Evolutionary conservation across 768 basidiomycete species (phyloP).

Genomic region (Brasilioporus rufonigricans): DNA sequence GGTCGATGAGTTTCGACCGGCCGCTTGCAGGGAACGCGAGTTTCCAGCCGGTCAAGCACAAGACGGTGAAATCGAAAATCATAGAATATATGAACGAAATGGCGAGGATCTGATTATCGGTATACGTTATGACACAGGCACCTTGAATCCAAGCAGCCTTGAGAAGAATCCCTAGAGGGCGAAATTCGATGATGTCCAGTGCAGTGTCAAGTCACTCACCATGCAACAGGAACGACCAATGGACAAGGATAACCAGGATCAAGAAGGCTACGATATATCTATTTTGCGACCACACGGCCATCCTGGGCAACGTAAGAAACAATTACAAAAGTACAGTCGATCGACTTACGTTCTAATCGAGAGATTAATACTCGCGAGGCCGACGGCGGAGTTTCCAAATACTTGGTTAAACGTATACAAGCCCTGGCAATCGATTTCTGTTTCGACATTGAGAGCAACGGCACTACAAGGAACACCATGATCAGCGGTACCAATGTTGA

Average conservation of each 20-base stretch:
- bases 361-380: slow-evolving; percentile 69
- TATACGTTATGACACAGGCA: slow-evolving; percentile 58
- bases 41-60: slow-evolving; percentile 61
- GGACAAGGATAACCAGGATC: slow-evolving; percentile 56
- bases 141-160: slow-evolving; percentile 52
- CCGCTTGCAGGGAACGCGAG: slow-evolving; percentile 46
- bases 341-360: slow-evolving; percentile 60
- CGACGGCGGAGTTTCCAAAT: slow-evolving; percentile 64
- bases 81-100: slow-evolving; percentile 73
- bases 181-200: background rate
- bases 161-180: slow-evolving; percentile 49
- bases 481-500: background rate
- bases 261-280: slow-evolving; percentile 52
- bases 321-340: background rate
- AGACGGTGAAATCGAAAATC: slow-evolving; percentile 64
- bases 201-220: slow-evolving; percentile 35
- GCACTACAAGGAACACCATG: slow-evolving; percentile 35
- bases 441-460: slow-evolving; percentile 57
- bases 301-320: slow-evolving; percentile 36
- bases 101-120: slow-evolving; percentile 58
- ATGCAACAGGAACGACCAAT: slow-evolving; percentile 70
- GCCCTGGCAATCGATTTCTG: slow-evolving; percentile 61
- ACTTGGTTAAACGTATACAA: slow-evolving; percentile 69
- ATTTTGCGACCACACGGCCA: slow-evolving; percentile 68
- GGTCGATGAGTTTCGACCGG: slow-evolving; percentile 54